Conservation (phyloP, 2,329 filamentous ascomycete genomes). For the Aspergillus fructus region DNA sequence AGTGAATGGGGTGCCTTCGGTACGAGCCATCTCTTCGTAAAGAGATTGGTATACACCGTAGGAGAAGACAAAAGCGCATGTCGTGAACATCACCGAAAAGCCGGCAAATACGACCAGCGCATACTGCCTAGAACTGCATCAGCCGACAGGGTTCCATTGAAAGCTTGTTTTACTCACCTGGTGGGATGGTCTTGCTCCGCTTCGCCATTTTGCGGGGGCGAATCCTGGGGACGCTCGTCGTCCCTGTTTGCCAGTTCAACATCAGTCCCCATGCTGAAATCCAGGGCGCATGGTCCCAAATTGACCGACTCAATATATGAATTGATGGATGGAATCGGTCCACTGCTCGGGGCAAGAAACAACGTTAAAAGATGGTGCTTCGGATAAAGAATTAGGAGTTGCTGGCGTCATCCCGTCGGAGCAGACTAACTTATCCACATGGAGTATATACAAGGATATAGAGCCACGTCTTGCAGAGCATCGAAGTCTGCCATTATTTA, state of each 20-base stretch:
- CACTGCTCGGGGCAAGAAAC: too few species aligned
- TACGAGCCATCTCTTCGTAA: conserved; percentile 36
- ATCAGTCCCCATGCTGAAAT: background rate
- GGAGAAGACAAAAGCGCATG: conserved; percentile 40
- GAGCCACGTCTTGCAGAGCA: too few species aligned
- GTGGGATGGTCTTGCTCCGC: background rate
- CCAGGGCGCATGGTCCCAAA: too few species aligned
- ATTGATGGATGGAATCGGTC: too few species aligned
- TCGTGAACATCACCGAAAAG: conserved; percentile 36
- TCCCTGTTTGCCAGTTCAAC: background rate
- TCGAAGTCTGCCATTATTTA: too few species aligned
- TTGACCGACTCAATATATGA: too few species aligned
- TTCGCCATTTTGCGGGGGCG: background rate
- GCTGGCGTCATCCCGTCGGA: too few species aligned
- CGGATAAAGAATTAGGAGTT: too few species aligned
- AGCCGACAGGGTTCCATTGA: background rate
- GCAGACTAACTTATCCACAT: too few species aligned
- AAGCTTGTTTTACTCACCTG: background rate
- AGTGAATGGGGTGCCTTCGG: conserved; percentile 33
- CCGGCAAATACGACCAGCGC: conserved; percentile 22
- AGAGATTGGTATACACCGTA: conserved; percentile 45
- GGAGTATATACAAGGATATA: too few species aligned
- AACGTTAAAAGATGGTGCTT: too few species aligned
- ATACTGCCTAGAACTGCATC: conserved; percentile 4
- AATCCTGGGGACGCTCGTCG: background rate